Evolutionary conservation across 2,329 filamentous ascomycete species (phyloP).

Genomic region (Alternaria novae-zelandiae): DNA sequence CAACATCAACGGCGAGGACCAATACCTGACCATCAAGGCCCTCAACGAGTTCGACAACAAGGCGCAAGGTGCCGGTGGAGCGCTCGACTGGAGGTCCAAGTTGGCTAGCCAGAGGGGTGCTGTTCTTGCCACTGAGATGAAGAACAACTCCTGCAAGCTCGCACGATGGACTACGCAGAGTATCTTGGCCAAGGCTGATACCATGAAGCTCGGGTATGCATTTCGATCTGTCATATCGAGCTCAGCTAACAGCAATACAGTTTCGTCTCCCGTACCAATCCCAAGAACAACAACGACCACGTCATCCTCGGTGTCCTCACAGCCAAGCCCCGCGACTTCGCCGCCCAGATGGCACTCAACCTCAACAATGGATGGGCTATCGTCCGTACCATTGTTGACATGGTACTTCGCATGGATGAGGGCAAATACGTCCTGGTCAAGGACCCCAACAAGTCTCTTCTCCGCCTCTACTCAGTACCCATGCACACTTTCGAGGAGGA

Average conservation of each 20-base stretch:
- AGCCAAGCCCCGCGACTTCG: constrained; percentile 98
- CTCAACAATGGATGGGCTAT: constrained; percentile 99
- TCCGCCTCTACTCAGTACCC: constrained; percentile 92
- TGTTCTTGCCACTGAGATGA: constrained; percentile 99
- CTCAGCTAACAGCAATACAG: constrained; percentile 54
- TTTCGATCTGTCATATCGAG: not conserved
- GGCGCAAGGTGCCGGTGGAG: constrained; percentile 91
- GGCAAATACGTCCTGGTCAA: constrained; percentile 80
- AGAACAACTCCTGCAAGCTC: constrained; percentile 99
- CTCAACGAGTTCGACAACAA: constrained; percentile 99
- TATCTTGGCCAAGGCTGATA: constrained; percentile 94
- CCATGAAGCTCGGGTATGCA: constrained; percentile 94
- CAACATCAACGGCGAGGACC: constrained; percentile 87
- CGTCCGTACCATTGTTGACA: constrained; percentile 95
- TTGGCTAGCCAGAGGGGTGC: constrained; percentile 93
- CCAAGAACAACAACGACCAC: constrained; percentile 90
- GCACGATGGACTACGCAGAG: constrained; percentile 97
- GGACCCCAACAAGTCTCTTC: constrained; percentile 96
- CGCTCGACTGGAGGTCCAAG: constrained; percentile 96
- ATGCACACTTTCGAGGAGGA: constrained; percentile 89
- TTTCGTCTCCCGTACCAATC: constrained; percentile 93
- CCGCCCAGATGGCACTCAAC: constrained; percentile 96
- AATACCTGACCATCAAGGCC: constrained; percentile 90
- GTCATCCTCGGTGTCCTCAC: constrained; percentile 93
- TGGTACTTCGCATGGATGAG: constrained; percentile 79